These are phyloP conservation scores for Pyrenophora tritici-repentis DNA, from an alignment of 2,329 filamentous ascomycete species.

Conservation along the genomic window DNA sequence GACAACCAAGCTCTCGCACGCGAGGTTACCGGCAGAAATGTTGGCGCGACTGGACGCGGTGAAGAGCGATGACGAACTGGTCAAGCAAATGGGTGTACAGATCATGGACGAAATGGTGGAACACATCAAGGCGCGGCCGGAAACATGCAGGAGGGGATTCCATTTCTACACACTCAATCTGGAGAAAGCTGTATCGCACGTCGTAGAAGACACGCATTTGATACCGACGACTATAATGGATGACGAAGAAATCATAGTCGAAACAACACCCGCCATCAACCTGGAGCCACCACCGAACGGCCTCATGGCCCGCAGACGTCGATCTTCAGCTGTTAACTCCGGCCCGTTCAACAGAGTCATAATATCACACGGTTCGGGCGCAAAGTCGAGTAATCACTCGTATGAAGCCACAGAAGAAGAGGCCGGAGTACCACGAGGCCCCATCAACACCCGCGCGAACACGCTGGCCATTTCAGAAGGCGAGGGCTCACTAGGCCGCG, in stretches of 20 bases:
- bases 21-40: conserved; percentile 73
- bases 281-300: conserved; percentile 38
- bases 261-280: conserved; percentile 50
- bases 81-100: conserved; percentile 79
- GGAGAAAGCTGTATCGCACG: conserved; percentile 93
- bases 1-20: conserved; percentile 93
- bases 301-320: conserved; percentile 53
- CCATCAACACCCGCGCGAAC: conserved; percentile 76
- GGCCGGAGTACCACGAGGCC: conserved; percentile 74
- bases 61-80: conserved; percentile 78
- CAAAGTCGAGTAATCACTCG: conserved; percentile 55
- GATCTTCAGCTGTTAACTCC: conserved; percentile 79
- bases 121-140: conserved; percentile 69
- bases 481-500: conserved; percentile 82
- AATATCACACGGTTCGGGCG: conserved; percentile 65
- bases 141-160: conserved; percentile 65
- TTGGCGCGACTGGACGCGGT: conserved; percentile 72
- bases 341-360: conserved; percentile 88
- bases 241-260: conserved; percentile 55
- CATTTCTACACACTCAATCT: conserved; percentile 98
- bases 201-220: conserved; percentile 82
- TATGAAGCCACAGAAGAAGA: conserved; percentile 75
- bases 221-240: conserved; percentile 63
- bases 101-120: conserved; percentile 84
- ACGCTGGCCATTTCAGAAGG: conserved; percentile 94